Evolutionary conservation across 768 basidiomycete genomes (phyloP).

Genomic region (Tricholomella constricta): DNA sequence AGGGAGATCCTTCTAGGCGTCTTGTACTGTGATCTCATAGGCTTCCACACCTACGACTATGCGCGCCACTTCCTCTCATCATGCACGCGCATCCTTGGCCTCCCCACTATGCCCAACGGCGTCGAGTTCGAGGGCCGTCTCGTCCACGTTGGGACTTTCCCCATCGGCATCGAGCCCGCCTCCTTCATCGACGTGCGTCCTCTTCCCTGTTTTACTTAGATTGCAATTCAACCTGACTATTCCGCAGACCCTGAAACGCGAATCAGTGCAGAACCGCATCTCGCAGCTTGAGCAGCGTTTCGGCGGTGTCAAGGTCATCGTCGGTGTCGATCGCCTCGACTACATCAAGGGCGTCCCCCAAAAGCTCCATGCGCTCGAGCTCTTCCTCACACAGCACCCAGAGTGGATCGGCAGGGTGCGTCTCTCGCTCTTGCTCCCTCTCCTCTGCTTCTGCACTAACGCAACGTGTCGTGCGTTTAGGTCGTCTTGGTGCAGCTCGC

Average conservation of each 20-base stretch:
- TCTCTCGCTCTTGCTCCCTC: neutral
- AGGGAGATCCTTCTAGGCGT: slow-evolving; percentile 97
- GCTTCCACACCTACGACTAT: slow-evolving; percentile 99
- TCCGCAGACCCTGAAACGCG: slow-evolving; percentile 73
- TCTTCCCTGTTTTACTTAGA: neutral
- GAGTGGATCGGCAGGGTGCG: slow-evolving; percentile 97
- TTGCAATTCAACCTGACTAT: neutral
- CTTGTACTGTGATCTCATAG: slow-evolving; percentile 94
- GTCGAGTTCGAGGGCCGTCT: slow-evolving; percentile 95
- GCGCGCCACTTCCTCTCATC: slow-evolving; percentile 99
- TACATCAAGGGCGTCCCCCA: slow-evolving; percentile 99
- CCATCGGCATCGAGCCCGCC: slow-evolving; percentile 95
- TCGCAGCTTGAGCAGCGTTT: slow-evolving; percentile 85
- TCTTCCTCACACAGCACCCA: slow-evolving; percentile 96
- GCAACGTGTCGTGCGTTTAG: too few relatives aligned
- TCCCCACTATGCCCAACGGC: slow-evolving; percentile 97
- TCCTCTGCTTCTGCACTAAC: slow-evolving; percentile 5
- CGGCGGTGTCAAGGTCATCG: slow-evolving; percentile 93
- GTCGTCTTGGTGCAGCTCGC: slow-evolving; percentile 97
- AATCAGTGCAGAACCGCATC: slow-evolving; percentile 80
- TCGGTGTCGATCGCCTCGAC: slow-evolving; percentile 96
- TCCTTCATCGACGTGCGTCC: slow-evolving; percentile 80
- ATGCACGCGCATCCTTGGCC: slow-evolving; percentile 92
- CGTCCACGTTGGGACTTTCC: slow-evolving; percentile 97
- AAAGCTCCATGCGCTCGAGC: slow-evolving; percentile 94